phyloP scores from a whole-genome alignment of 2,329 filamentous ascomycete species.

The Curvularia eragrostidis region DNA sequence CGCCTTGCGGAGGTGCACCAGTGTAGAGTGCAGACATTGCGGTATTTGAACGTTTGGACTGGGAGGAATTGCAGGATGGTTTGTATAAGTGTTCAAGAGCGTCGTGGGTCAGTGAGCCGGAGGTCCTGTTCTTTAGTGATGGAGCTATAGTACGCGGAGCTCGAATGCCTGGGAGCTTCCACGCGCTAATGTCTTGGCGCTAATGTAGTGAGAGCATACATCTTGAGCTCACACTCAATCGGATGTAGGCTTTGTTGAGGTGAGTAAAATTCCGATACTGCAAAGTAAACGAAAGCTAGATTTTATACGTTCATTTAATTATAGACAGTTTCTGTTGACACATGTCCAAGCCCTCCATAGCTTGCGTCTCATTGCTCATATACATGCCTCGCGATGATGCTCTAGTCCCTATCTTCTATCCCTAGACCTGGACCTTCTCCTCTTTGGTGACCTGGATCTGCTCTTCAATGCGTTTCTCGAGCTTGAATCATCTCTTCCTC shows the following conservation, averaged over 20 bases:
- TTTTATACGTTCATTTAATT: not conserved
- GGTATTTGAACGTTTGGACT: not conserved
- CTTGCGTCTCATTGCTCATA: not conserved
- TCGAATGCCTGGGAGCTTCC: conserved; percentile 26
- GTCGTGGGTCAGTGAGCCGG: conserved; percentile 21
- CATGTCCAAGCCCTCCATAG: not conserved
- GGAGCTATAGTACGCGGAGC: conserved; percentile 40
- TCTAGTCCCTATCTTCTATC: conserved; percentile 19
- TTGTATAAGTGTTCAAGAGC: conserved; percentile 19
- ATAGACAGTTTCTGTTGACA: not conserved
- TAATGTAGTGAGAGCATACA: conserved; percentile 12
- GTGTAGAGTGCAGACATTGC: conserved; percentile 63
- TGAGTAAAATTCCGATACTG: too few relatives aligned
- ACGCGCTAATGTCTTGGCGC: conserved; percentile 18
- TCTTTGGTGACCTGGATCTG: conserved; percentile 43
- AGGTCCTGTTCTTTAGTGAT: conserved; percentile 27
- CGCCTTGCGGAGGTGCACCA: conserved; percentile 58
- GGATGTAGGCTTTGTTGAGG: not conserved
- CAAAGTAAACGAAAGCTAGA: not conserved
- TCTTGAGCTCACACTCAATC: not conserved
- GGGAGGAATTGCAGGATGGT: not conserved
- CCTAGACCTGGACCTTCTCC: conserved; percentile 35
- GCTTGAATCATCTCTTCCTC: conserved; percentile 29
- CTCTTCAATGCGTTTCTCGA: conserved; percentile 28
- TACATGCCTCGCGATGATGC: not conserved